Base-by-base conservation (phyloP, 139 green algal genomes). In the Astrephomene gubernaculifera region DNA sequence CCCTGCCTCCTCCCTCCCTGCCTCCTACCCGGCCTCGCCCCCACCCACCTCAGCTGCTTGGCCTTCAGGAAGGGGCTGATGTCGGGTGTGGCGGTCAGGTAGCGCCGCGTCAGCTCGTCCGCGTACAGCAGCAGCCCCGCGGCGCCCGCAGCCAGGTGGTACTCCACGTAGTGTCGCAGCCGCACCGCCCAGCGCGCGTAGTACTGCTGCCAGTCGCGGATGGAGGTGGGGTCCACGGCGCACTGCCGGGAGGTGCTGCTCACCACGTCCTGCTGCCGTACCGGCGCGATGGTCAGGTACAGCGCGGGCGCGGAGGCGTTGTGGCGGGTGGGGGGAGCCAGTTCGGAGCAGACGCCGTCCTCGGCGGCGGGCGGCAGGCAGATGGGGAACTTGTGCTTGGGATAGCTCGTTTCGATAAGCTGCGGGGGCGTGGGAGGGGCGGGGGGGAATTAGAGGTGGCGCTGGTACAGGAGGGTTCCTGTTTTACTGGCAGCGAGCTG, bases 111-210 rank as follows among this genome's bases (percentile, higher is more conserved):
- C 31, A 65, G 71, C 33, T 65, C 33, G 45, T 80, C 71, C 45
- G 71, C 33, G 71, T 80, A 80, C 45, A 80, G 45, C 71, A 80
- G 45, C 45, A 80, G 31, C 33, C 71, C 71, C 45, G 45, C 31
- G 2, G 22, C 31, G 3, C 71, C 71, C 19, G 35, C 29, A 19
- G 49, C 45, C 17, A 80, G 10, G 39, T 80, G 71, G 71, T 80
- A 80, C 31, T 31, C 41, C 45, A 80, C 29, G 49, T 80, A 65
- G 49, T 65, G 49, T 25, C 24, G 9, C 2, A 78, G 4, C 22
- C 29, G 43, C 6, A 29, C 43, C 7, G 70, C 43, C 19, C 4
- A 31, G 21, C 6, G 19, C 19, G 6, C 36, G 36, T 49, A 9
- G 12, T 49, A 5, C 33, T 4, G 17, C n/a, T 4, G 29, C 43